Evolutionary conservation across 1,284 basidiomycete species (phyloP), one percentile per base, ranked within the genome.

Genomic region (Laetiporus sulphureus): DNA sequence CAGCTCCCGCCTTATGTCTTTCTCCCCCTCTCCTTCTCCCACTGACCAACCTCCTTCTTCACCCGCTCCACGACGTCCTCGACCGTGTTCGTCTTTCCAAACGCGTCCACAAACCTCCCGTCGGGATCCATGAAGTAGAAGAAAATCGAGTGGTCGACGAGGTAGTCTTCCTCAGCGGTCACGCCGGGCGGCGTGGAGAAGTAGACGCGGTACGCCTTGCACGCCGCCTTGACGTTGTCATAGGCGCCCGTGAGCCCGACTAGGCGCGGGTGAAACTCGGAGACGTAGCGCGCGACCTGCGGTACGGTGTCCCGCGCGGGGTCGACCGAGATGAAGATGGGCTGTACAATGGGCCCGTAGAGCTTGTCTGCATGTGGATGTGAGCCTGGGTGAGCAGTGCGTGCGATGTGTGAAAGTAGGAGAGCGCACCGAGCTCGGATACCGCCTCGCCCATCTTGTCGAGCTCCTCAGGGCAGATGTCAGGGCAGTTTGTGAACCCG

Each of bases 111-210:
- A 54, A 98, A 99, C 58, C 87, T 76, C 15, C 95, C 95, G 6
- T 83, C 67, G 1, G 96, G 95, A 59, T 98, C 93, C 93, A 99
- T 97, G 25, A 99, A 76, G 66, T 99, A 99, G 60, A 99, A 91
- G 63, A 94, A 98, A 61, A 97, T 97, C 39, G 85, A 85, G 65
- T 97, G 93, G 64, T 96, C 93, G 23, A 99, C 95, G 39, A 99
- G 77, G 62, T 99, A 99, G 69, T 99, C 95, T 38, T 80, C 82
- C 15, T 71, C 78, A 0, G 94, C 80, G 56, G 89, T 80, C 5
- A 94, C 91, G 55, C 88, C 72, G 3, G 92, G 92, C 3, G 95
- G 96, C 4, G 95, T 98, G 15, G 91, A 94, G 71, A 99, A 99
- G 68, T 99, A 99, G 27, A 99, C 95, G 23, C 96, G 83, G 65